phyloP scores from a whole-genome alignment of 2,329 filamentous ascomycete species.

The Trichophyton verrucosum region DNA sequence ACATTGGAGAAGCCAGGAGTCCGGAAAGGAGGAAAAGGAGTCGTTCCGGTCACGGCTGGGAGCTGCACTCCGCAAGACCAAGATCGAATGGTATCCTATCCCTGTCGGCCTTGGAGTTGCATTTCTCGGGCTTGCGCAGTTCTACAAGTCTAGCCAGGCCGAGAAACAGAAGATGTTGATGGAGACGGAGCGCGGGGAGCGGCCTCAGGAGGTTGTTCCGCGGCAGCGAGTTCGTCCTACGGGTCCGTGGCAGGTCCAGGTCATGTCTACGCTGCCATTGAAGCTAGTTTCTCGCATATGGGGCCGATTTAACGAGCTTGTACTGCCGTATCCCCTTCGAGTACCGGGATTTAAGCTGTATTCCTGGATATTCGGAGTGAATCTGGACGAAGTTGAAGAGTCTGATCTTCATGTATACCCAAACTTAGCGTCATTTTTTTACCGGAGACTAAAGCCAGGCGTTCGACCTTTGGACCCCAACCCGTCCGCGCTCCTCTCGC shows the following conservation, averaged over 20 bases:
- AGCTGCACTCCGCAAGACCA: slow-evolving; percentile 49
- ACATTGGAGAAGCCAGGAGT: slow-evolving; percentile 30
- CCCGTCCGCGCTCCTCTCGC: slow-evolving; percentile 67
- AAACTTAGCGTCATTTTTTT: slow-evolving; percentile 94
- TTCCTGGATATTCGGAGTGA: slow-evolving; percentile 81
- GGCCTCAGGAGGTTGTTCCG: slow-evolving; percentile 29
- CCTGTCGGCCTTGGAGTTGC: slow-evolving; percentile 75
- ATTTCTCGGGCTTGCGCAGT: slow-evolving; percentile 70
- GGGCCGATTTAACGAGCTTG: slow-evolving; percentile 83
- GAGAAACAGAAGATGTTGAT: slow-evolving; percentile 39
- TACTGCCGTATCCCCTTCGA: slow-evolving; percentile 75
- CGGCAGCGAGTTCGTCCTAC: slow-evolving; percentile 60
- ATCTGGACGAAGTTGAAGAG: slow-evolving; percentile 75
- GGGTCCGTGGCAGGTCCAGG: slow-evolving; percentile 83
- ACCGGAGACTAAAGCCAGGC: slow-evolving; percentile 83
- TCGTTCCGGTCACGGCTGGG: slow-evolving; percentile 47
- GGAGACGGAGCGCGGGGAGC: slow-evolving; percentile 33
- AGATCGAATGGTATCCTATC: slow-evolving; percentile 80
- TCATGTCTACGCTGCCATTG: slow-evolving; percentile 85
- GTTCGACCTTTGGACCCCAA: slow-evolving; percentile 73
- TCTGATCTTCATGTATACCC: slow-evolving; percentile 79
- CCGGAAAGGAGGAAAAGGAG: slow-evolving; percentile 29
- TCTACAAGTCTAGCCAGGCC: slow-evolving; percentile 56
- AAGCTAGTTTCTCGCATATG: slow-evolving; percentile 83
- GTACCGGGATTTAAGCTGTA: slow-evolving; percentile 87